Evolutionary conservation across 768 basidiomycete genomes (phyloP).

Genomic region (Naganishia randhawae): DNA sequence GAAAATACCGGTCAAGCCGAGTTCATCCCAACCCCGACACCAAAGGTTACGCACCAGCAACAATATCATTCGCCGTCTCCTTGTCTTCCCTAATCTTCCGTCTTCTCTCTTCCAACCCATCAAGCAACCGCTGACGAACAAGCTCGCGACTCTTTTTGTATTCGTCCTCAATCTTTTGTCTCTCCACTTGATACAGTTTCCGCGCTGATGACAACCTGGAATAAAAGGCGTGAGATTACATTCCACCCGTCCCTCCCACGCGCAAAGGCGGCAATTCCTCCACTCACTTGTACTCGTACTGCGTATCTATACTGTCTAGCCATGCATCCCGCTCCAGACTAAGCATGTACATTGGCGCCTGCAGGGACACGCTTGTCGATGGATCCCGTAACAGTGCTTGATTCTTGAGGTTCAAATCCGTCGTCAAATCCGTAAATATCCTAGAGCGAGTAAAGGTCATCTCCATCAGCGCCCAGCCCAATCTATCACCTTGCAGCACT

Average conservation of each 20-base stretch:
- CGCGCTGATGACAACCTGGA: background rate
- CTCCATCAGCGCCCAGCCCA: background rate
- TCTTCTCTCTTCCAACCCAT: constrained; percentile 52
- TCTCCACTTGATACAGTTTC: constrained; percentile 51
- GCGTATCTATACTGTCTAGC: constrained; percentile 48
- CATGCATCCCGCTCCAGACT: constrained; percentile 52
- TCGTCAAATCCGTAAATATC: constrained; percentile 47
- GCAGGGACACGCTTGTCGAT: constrained; percentile 30
- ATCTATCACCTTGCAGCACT: background rate
- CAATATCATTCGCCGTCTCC: constrained; percentile 51
- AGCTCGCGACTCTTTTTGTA: constrained; percentile 52
- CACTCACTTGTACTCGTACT: constrained; percentile 51
- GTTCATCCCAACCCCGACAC: background rate
- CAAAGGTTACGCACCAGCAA: constrained; percentile 47
- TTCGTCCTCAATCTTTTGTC: constrained; percentile 53
- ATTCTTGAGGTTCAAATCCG: constrained; percentile 45
- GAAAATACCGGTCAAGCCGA: background rate
- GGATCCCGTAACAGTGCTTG: constrained; percentile 46
- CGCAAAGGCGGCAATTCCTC: background rate
- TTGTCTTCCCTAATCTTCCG: constrained; percentile 53
- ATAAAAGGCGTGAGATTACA: background rate
- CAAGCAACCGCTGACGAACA: constrained; percentile 50
- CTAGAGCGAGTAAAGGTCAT: no score
- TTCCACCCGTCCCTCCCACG: no score
- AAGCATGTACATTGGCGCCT: constrained; percentile 48